Base-by-base conservation (phyloP, 2,329 filamentous ascomycete species). In the Cytospora paraplurivora region DNA sequence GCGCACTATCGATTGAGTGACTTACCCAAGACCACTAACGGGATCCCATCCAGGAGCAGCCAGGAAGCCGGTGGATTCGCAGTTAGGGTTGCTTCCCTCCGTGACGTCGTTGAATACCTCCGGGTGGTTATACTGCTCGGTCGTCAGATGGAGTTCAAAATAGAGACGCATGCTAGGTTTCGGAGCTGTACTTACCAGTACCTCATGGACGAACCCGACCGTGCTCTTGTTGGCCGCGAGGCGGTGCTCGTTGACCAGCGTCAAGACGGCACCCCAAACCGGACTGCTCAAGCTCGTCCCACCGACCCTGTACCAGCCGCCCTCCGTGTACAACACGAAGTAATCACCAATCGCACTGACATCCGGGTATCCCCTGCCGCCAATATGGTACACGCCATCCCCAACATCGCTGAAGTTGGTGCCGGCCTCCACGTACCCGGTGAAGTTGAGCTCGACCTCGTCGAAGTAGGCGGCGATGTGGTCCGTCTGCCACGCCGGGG, bases 241-340 rank as follows among this genome's bases (percentile, higher is more conserved):
- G 27, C 81, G 72, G 68, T 79, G 79, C 69, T 84, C 82, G 65
- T 83, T 83, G 41, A 84, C 74, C 67, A 82, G 68, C 1, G 79
- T 84, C 34, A 85, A 68, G 47, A 83, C 76, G 0, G 78, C 72
- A 0, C 77, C 81, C 67, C 80, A 79, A 1, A 81, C 78, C 0
- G 83, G 83, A 37, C 79, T 71, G 3, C 78, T 77, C 8, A 82
- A 80, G 56, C 78, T 82, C 5, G 83, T 85, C 13, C 83, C 83
- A 33, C 78, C 81, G 32, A 82, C 75, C 3, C 76, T 70, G 27
- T 70, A 64, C 58, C 75, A 69, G n/a, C 68, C 62, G 5, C 74
- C 75, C n/a, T 73, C 68, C 56, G 74, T 73, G 56, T 74, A 71
- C 6, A 75, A 68, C 15, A 73, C 70, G 52, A 74, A 75, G 58